Evolutionary conservation across 495 filamentous ascomycete genomes (phyloP).

Genomic region (Jackrogersella multiformis): DNA sequence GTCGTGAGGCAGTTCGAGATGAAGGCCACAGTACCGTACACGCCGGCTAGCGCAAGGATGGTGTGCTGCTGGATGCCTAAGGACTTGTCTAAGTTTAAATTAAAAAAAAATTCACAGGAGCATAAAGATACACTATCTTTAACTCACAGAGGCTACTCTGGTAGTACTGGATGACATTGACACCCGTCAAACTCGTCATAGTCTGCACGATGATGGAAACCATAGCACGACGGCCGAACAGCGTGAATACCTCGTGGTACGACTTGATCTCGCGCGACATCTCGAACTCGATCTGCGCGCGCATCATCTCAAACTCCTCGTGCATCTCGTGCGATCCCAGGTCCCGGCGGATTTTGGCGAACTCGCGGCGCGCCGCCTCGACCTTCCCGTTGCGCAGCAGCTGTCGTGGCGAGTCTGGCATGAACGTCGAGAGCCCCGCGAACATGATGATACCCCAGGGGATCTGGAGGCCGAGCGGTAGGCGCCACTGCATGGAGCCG

Average conservation of each 20-base stretch:
- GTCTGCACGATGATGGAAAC: conserved; percentile 68
- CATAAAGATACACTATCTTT: no score
- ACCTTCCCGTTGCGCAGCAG: conserved; percentile 63
- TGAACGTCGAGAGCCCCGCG: conserved; percentile 63
- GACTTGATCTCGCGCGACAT: conserved; percentile 64
- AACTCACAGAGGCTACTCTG: conserved; percentile 54
- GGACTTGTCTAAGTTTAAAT: conserved; percentile 62
- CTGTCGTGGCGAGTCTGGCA: conserved; percentile 67
- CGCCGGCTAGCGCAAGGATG: conserved; percentile 64
- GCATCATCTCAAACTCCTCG: conserved; percentile 65
- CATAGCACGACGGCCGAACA: conserved; percentile 62
- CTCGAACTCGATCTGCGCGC: conserved; percentile 68
- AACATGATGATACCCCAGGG: conserved; percentile 69
- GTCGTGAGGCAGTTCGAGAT: conserved; percentile 62
- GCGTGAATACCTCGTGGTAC: conserved; percentile 60
- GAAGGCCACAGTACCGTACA: conserved; percentile 67
- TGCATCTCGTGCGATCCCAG: conserved; percentile 57
- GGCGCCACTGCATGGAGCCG: conserved; percentile 64
- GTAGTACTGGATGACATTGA: conserved; percentile 60
- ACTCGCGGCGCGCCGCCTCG: conserved; percentile 61
- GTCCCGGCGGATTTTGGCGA: conserved; percentile 59
- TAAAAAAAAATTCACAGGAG: no score
- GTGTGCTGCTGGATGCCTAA: conserved; percentile 61
- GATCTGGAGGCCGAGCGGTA: conserved; percentile 66
- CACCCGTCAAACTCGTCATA: conserved; percentile 66